Conservation (phyloP, 2,329 filamentous ascomycete genomes). For the Sporothrix brasiliensis region DNA sequence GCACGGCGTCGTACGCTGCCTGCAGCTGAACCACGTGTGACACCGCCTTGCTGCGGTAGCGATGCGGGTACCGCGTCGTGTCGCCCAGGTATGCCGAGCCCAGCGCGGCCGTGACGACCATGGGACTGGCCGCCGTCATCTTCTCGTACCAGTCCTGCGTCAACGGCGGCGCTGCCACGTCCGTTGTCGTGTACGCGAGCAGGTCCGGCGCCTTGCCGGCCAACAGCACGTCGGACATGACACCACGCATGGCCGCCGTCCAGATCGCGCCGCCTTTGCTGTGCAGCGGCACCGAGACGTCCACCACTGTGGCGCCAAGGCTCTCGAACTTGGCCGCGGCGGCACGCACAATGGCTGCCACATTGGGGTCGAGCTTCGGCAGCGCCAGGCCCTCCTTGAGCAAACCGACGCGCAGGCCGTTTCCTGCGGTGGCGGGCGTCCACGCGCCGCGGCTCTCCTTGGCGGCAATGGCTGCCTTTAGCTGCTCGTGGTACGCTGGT, state of each 20-base stretch:
- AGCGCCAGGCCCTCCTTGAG: slow-evolving; percentile 50
- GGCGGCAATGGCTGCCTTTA: slow-evolving; percentile 38
- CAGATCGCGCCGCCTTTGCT: slow-evolving; percentile 51
- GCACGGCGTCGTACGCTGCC: slow-evolving; percentile 51
- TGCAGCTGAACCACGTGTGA: slow-evolving; percentile 51
- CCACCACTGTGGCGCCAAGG: slow-evolving; percentile 50
- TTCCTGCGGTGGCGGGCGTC: slow-evolving; percentile 41
- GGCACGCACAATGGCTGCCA: slow-evolving; percentile 45
- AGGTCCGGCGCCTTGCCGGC: slow-evolving; percentile 41
- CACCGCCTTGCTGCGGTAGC: slow-evolving; percentile 50
- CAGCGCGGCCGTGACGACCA: slow-evolving; percentile 50
- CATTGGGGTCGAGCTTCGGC: slow-evolving; percentile 45
- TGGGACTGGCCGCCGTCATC: slow-evolving; percentile 49
- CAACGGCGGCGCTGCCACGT: slow-evolving; percentile 40
- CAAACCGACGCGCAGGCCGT: slow-evolving; percentile 50
- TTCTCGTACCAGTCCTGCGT: slow-evolving; percentile 50
- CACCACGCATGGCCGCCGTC: slow-evolving; percentile 47
- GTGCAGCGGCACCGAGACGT: slow-evolving; percentile 54
- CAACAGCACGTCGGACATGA: slow-evolving; percentile 42
- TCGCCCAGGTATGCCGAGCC: slow-evolving; percentile 43
- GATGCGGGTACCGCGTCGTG: slow-evolving; percentile 38
- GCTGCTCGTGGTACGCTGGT: slow-evolving; percentile 41
- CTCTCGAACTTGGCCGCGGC: slow-evolving; percentile 45
- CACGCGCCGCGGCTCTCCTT: slow-evolving; percentile 36
- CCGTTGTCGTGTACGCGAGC: slow-evolving; percentile 42